These are phyloP conservation scores for Apiospora hydei DNA, from an alignment of 2,329 filamentous ascomycete species.

Conservation along the genomic window DNA sequence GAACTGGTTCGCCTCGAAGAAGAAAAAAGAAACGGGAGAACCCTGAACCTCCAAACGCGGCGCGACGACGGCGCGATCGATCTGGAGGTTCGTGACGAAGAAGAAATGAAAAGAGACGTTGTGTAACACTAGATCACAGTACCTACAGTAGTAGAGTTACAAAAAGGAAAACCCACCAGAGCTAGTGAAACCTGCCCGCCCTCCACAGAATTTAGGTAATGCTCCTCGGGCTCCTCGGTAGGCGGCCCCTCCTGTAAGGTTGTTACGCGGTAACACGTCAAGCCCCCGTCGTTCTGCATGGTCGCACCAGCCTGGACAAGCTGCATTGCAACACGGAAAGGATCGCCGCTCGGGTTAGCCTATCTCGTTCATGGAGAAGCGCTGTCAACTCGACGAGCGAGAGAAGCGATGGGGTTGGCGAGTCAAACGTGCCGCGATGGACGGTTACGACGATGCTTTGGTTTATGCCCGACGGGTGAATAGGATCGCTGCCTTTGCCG, in stretches of 20 bases:
- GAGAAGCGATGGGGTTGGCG: background rate
- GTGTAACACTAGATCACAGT: conserved; percentile 7
- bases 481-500: background rate
- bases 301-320: conserved; percentile 4
- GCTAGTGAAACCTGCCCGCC: background rate
- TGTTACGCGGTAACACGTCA: conserved; percentile 1
- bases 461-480: conserved; percentile 12
- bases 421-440: background rate
- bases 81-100: background rate
- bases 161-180: background rate
- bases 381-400: conserved; percentile 10
- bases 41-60: background rate
- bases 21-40: background rate
- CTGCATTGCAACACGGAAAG: conserved; percentile 1
- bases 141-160: conserved; percentile 8
- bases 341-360: conserved; percentile 7
- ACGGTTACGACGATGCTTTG: background rate
- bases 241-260: background rate
- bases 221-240: conserved; percentile 6
- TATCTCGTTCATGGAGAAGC: background rate
- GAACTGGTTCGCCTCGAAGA: background rate
- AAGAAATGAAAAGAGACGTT: background rate
- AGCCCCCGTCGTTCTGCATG: background rate
- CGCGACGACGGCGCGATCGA: background rate
- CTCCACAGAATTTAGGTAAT: background rate